These are phyloP conservation scores for Pythium phragmiticola DNA, from an alignment of 352 stramenopile genomes.

Conservation along the genomic window DNA sequence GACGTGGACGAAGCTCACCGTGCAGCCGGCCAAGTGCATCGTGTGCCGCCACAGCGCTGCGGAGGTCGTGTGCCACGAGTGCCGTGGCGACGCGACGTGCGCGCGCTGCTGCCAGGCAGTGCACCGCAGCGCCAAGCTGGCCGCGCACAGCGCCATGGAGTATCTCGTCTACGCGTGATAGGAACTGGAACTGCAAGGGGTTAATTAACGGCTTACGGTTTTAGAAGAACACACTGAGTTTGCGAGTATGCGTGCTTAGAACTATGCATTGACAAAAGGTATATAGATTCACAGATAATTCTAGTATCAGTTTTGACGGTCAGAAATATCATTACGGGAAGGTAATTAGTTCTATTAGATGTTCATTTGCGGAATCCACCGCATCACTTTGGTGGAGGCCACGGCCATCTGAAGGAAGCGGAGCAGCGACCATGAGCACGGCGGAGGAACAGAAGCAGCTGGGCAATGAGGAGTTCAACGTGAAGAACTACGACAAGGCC, in stretches of 20 bases:
- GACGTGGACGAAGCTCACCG: conserved; percentile 60
- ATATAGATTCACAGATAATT: too few species aligned
- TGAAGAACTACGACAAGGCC: conserved; percentile 83
- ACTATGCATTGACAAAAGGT: too few species aligned
- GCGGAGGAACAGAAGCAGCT: conserved; percentile 35
- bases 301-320: too few species aligned
- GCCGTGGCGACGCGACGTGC: conserved; percentile 52
- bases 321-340: too few species aligned
- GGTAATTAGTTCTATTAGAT: too few species aligned
- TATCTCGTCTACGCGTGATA: conserved; percentile 27
- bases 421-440: conserved; percentile 20
- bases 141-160: conserved; percentile 32
- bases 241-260: not conserved
- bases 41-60: conserved; percentile 53
- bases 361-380: too few species aligned
- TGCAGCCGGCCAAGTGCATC: conserved; percentile 53
- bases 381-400: not conserved
- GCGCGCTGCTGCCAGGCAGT: conserved; percentile 44
- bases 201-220: conserved; percentile 8
- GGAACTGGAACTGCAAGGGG: not conserved
- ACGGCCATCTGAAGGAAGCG: not conserved
- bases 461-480: conserved; percentile 85
- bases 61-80: conserved; percentile 52
- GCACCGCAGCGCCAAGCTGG: conserved; percentile 38
- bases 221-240: not conserved